Conservation (phyloP, 495 filamentous ascomycete species). For the Tuber aestivum region DNA sequence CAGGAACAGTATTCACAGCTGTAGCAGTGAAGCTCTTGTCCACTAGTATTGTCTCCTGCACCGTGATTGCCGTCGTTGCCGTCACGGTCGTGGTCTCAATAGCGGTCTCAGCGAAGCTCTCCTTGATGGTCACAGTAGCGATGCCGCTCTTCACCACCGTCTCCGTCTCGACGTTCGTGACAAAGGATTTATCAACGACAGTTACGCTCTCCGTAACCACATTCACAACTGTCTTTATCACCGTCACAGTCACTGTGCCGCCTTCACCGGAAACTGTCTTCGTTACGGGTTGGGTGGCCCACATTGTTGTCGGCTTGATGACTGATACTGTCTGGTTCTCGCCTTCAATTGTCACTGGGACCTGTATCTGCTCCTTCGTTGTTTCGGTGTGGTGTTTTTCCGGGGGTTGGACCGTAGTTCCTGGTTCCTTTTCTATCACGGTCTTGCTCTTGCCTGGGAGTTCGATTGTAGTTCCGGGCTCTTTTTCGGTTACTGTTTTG, state of each 20-base stretch:
- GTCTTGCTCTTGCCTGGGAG: background rate
- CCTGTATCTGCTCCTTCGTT: background rate
- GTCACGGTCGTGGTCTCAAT: slow-evolving; percentile 8
- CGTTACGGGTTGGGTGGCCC: background rate
- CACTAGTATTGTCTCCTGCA: slow-evolving; percentile 4
- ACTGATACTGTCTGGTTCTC: background rate
- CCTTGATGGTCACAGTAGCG: slow-evolving; percentile 1
- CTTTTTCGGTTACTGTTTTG: background rate
- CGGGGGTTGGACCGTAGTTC: background rate
- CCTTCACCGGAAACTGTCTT: background rate
- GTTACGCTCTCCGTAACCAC: slow-evolving; percentile 1
- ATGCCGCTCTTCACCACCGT: slow-evolving; percentile 6
- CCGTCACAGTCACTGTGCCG: background rate
- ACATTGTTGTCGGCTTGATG: background rate
- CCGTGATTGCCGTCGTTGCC: background rate
- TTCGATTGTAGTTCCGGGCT: background rate
- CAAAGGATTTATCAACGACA: background rate
- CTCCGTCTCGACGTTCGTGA: background rate
- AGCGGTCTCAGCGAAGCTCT: slow-evolving; percentile 13
- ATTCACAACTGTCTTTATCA: background rate
- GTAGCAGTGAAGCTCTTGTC: slow-evolving; percentile 16
- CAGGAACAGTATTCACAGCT: background rate
- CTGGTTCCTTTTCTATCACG: background rate
- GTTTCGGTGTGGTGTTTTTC: background rate
- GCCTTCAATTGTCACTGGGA: background rate